Evolutionary conservation across 2,329 filamentous ascomycete species (phyloP), one percentile per base, ranked within the genome.

Genomic region (Paecilomyces fulvus): DNA sequence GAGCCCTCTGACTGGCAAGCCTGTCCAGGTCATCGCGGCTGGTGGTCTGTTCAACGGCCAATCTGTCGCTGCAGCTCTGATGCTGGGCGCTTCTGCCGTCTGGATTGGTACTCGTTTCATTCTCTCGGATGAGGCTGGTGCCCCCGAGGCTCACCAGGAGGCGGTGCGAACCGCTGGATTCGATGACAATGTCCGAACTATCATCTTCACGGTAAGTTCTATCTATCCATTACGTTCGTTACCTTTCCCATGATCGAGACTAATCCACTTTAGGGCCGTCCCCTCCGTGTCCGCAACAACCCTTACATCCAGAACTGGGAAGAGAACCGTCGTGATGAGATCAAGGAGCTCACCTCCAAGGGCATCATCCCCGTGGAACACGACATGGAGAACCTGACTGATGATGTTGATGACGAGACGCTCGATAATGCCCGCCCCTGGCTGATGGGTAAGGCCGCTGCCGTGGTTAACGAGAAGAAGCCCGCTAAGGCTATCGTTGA

Each of bases 101-200:
- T 99, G 94, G 94, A 88, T 99, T 64, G 94, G 94, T 70, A 99
- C 94, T 43, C 85, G 94, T 62, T 99, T 99, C 79, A 88, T 99
- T 64, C 84, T 99, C 59, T 86, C 86, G 56, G 89, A 96, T 64
- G 94, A 99, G 80, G 94, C 94, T 56, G 92, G 94, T 69, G 94
- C 94, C 10, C 90, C 94, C 64, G 87, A 90, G 75, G 84, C 89
- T 51, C 92, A 99, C 82, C 94, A 97, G 79, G 92, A 99, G 71
- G 90, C 92, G 59, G 94, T 99, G 65, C 84, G 85, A 69, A 96
- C 92, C 49, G 84, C 94, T 54, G 84, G 89, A 65, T 96, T 94
- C 73, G 91, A 97, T 76, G 94, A 99, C 77, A 99, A 95, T 70
- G 79, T 97, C 72, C 89, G 90, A 71, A 99, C 94, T 52, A 90